phyloP scores from a whole-genome alignment of 805 yeast genomes.

The Pichia cephalocereana region DNA sequence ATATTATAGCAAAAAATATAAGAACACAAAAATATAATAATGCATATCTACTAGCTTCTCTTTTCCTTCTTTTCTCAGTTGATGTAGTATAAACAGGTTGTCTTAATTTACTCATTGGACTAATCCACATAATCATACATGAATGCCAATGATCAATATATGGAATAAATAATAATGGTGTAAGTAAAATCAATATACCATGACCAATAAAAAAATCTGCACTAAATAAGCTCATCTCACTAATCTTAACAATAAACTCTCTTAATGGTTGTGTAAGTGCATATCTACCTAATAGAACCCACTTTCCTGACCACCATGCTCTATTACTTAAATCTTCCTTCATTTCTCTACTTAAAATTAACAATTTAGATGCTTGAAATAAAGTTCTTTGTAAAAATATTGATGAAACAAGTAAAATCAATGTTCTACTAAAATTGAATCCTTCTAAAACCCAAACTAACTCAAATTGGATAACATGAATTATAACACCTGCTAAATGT shows the following conservation, averaged over 20 bases:
- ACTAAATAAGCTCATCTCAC: conserved; percentile 37
- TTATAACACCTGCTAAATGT: conserved; percentile 28
- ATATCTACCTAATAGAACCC: conserved; percentile 31
- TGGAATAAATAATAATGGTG: conserved; percentile 36
- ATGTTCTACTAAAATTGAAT: conserved; percentile 30
- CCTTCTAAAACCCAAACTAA: conserved; percentile 33
- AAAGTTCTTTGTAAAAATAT: conserved; percentile 30
- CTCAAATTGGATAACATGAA: conserved; percentile 29
- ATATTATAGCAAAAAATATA: conserved; percentile 29
- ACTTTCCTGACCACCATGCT: conserved; percentile 50
- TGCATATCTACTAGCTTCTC: conserved; percentile 36
- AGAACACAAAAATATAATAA: conserved; percentile 36
- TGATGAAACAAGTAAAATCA: conserved; percentile 32
- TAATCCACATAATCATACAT: conserved; percentile 41
- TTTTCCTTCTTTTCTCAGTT: conserved; percentile 30
- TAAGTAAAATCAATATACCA: conserved; percentile 28
- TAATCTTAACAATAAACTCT: conserved; percentile 36
- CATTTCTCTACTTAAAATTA: conserved; percentile 34
- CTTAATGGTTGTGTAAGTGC: conserved; percentile 35
- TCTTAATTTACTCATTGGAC: conserved; percentile 28
- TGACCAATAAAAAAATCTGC: conserved; percentile 42
- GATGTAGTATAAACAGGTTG: conserved; percentile 33
- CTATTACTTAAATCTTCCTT: conserved; percentile 31
- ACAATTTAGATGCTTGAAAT: conserved; percentile 24
- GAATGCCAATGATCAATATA: conserved; percentile 41